Base-by-base conservation (phyloP, 2,329 filamentous ascomycete species). In the Ophiostoma montium region DNA sequence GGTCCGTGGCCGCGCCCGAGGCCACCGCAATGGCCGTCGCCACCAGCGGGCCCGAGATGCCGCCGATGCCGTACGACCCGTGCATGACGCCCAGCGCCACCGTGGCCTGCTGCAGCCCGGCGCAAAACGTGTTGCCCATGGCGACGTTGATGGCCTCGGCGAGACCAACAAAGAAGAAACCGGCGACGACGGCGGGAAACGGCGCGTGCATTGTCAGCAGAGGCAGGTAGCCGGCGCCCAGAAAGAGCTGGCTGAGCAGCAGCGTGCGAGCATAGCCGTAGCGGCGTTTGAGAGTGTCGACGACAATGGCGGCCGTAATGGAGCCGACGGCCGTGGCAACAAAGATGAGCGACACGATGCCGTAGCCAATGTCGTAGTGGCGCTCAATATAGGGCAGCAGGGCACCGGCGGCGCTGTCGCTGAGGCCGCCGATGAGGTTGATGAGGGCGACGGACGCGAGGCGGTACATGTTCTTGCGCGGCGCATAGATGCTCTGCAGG, bases 371-470 rank as follows among this genome's bases (percentile, higher is more conserved):
- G 51, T 71, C 56, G 59, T 90, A 94, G 57, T 84, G 63, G 41
- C 73, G 70, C 61, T 90, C 84, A 63, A 94, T 84, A 59, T 87
- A 87, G 0, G 86, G 86, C 56, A 94, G 84, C 50, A 92, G 60
- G 11, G 86, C 84, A 59, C 86, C 86, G 1, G 85, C 78, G 0
- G 83, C 80, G 38, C 79, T 76, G 62, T 94, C 87, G 56, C 78
- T 85, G 51, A 92, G 65, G 0, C 85, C 87, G 57, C 82, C 80
- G 2, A 73, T 71, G 53, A 92, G 72, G 51, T 76, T 82, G 53
- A 81, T 74, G 39, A 84, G 59, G 55, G 82, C 86, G 13, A 74
- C 71, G 11, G 76, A 72, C 10, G 80, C 60, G 23, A 89, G 68
- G 32, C 85, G 70, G 65, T 74, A 89, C 53, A 76, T 79, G 61